phyloP scores from a whole-genome alignment of 345 rosid genomes.

The Mangifera indica region DNA sequence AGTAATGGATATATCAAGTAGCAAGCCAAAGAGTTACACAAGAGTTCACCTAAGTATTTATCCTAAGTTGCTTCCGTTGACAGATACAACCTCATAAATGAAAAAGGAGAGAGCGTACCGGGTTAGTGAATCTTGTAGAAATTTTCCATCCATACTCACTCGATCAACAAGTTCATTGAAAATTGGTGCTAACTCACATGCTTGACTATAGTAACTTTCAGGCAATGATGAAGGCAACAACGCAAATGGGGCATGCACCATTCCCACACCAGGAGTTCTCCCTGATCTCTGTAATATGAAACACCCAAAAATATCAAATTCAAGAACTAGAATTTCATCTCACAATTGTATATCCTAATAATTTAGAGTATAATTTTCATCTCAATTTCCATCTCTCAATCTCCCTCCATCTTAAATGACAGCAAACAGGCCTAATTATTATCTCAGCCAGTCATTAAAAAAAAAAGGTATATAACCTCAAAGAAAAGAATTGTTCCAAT shows the following conservation, averaged over 20 bases:
- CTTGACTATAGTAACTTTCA: slow-evolving; percentile 64
- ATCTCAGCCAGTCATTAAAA: not conserved
- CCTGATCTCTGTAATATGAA: slow-evolving; percentile 67
- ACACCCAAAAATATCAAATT: slow-evolving; percentile 11
- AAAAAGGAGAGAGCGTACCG: slow-evolving; percentile 40
- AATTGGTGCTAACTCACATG: slow-evolving; percentile 87
- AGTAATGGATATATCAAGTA: too few species aligned
- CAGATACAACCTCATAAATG: not conserved
- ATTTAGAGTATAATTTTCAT: not conserved
- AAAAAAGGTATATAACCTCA: not conserved
- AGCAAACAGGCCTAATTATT: too few species aligned
- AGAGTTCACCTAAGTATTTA: not conserved
- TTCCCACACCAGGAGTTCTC: slow-evolving; percentile 83
- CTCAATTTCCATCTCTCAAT: not conserved
- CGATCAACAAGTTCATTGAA: slow-evolving; percentile 94
- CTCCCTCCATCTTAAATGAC: not conserved
- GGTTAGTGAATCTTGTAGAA: slow-evolving; percentile 76
- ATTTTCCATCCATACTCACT: slow-evolving; percentile 87
- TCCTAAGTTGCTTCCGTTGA: not conserved
- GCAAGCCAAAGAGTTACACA: too few species aligned
- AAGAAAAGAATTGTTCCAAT: not conserved
- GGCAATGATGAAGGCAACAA: slow-evolving; percentile 77
- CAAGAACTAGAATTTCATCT: not conserved
- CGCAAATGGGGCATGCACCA: slow-evolving; percentile 87
- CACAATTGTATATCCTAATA: not conserved